phyloP scores from a whole-genome alignment of 768 basidiomycete species.

The Hydnomerulius pinastri region DNA sequence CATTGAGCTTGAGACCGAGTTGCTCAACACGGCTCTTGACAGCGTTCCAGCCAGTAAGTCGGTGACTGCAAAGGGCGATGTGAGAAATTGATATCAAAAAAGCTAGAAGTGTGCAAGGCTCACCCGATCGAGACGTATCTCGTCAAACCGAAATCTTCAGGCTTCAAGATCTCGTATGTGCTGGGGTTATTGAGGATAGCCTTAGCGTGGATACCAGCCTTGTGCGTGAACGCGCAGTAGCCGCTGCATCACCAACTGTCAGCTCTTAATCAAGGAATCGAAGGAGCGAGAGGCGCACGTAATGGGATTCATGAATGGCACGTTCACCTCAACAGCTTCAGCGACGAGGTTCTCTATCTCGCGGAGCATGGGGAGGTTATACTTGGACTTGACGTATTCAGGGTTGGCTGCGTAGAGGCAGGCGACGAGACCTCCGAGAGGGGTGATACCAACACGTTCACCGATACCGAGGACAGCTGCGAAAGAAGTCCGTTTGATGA shows the following conservation, averaged over 20 bases:
- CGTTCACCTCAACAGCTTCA: constrained; percentile 96
- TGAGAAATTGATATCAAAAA: constrained; percentile 5
- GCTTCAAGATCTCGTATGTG: constrained; percentile 99
- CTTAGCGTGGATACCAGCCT: constrained; percentile 99
- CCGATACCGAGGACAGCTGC: constrained; percentile 94
- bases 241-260: constrained; percentile 55
- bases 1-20: constrained; percentile 83
- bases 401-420: constrained; percentile 97
- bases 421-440: constrained; percentile 94
- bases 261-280: background rate
- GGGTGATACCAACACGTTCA: constrained; percentile 98
- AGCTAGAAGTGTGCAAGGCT: constrained; percentile 10
- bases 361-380: constrained; percentile 95
- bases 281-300: constrained; percentile 51
- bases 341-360: constrained; percentile 99
- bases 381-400: constrained; percentile 99
- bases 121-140: constrained; percentile 97
- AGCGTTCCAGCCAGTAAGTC: constrained; percentile 98
- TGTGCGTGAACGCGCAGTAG: constrained; percentile 99
- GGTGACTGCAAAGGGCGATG: constrained; percentile 58
- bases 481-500: constrained; percentile 6
- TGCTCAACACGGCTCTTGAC: constrained; percentile 99
- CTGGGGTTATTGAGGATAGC: constrained; percentile 99
- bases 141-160: constrained; percentile 96
- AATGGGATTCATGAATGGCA: constrained; percentile 97